Evolutionary conservation across 805 yeast genomes (phyloP).

Genomic region (Hanseniaspora occidentalis): DNA sequence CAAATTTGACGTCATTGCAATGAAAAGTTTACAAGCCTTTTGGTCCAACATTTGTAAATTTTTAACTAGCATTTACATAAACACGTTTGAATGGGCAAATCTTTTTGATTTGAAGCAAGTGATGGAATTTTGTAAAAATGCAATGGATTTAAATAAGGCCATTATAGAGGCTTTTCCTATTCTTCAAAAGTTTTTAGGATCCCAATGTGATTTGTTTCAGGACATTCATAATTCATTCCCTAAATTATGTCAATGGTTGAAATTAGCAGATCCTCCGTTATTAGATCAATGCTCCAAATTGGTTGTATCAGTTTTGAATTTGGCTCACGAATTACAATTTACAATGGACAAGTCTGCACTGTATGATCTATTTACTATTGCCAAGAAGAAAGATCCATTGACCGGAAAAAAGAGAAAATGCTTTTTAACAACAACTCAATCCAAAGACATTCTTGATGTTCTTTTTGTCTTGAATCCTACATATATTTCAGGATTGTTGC

Average conservation of each 20-base stretch:
- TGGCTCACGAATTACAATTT: conserved; percentile 44
- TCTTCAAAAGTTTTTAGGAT: conserved; percentile 2
- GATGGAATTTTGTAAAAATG: conserved; percentile 77
- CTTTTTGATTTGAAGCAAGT: conserved; percentile 41
- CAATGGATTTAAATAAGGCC: conserved; percentile 61
- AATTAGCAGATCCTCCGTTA: conserved; percentile 69
- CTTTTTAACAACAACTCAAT: conserved; percentile 4
- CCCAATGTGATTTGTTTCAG: conserved; percentile 26
- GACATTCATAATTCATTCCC: conserved; percentile 51
- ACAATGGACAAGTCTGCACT: conserved; percentile 4
- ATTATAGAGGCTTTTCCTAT: conserved; percentile 45
- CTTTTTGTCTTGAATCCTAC: conserved; percentile 3
- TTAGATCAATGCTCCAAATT: conserved; percentile 54
- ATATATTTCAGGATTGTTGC: conserved; percentile 2
- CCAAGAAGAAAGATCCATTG: conserved; percentile 48
- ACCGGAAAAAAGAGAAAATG: conserved; percentile 15
- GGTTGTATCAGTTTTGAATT: conserved; percentile 51
- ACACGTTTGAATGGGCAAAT: conserved; percentile 68
- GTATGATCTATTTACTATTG: conserved; percentile 69
- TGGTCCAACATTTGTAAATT: conserved; percentile 73
- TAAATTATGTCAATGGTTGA: conserved; percentile 65
- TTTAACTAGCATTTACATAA: conserved; percentile 50
- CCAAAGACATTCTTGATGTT: conserved; percentile 3
- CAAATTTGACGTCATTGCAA: conserved; percentile 25
- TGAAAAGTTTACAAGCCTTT: conserved; percentile 27